These are phyloP conservation scores for Neoboletus brunneissimus DNA, from an alignment of 768 basidiomycete genomes.

Conservation along the genomic window DNA sequence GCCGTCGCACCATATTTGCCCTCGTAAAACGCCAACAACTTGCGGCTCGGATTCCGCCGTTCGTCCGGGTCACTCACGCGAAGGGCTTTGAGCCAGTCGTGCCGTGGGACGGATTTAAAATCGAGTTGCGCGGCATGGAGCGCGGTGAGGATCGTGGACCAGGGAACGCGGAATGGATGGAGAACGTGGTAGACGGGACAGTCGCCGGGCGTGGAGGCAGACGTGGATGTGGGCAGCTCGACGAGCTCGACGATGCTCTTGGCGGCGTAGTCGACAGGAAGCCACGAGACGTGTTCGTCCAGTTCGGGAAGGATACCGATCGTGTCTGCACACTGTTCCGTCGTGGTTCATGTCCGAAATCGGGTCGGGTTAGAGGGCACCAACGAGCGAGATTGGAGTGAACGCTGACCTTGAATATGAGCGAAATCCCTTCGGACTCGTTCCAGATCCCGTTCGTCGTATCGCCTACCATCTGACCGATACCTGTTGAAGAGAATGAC, in stretches of 20 bases:
- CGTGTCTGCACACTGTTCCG: constrained; percentile 36
- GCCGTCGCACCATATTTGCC: constrained; percentile 21
- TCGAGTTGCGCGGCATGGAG: constrained; percentile 37
- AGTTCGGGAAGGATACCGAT: constrained; percentile 35
- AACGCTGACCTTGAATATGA: constrained; percentile 29
- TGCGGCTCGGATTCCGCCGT: constrained; percentile 24
- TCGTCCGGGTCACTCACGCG: constrained; percentile 23
- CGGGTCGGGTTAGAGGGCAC: too few relatives aligned
- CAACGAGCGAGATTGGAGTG: background rate
- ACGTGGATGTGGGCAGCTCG: background rate
- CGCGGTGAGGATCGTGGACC: constrained; percentile 40
- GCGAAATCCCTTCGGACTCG: constrained; percentile 42
- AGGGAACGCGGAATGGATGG: constrained; percentile 22
- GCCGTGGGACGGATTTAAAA: constrained; percentile 18
- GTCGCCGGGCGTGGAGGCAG: background rate
- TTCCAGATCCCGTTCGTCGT: constrained; percentile 50
- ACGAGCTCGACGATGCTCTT: constrained; percentile 47
- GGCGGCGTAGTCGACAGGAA: constrained; percentile 53
- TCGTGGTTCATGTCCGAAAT: background rate
- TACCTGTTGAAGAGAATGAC: constrained; percentile 29
- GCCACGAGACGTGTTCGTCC: constrained; percentile 41
- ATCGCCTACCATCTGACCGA: constrained; percentile 59
- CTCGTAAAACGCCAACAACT: constrained; percentile 26
- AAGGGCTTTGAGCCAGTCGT: constrained; percentile 25
- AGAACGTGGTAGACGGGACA: constrained; percentile 26